phyloP scores from a whole-genome alignment of 306 rosid genomes.

The Heteromeles arbutifolia region DNA sequence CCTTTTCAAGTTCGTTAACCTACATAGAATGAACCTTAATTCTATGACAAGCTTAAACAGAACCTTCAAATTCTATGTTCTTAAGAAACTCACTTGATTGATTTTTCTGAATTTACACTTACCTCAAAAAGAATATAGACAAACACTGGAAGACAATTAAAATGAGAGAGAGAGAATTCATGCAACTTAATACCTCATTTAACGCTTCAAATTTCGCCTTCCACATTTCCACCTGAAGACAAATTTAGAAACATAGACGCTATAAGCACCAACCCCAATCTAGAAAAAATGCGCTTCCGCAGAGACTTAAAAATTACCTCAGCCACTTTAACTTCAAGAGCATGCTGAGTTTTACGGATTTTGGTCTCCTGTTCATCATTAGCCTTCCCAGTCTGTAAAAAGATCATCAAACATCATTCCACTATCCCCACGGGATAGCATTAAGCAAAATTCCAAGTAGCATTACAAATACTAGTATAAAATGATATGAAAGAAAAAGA shows the following conservation, averaged over 20 bases:
- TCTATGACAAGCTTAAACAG: no score
- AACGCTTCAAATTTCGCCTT: conserved; percentile 83
- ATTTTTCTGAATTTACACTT: no score
- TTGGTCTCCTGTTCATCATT: conserved; percentile 60
- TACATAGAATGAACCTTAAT: conserved; percentile 18
- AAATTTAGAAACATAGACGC: not conserved
- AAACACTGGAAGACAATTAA: no score
- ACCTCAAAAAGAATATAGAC: no score
- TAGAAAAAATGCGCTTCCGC: conserved; percentile 13
- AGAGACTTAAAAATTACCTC: conserved; percentile 53
- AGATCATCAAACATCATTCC: conserved; percentile 15
- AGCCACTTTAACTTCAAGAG: conserved; percentile 59
- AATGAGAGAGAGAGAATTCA: not conserved
- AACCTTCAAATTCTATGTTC: no score
- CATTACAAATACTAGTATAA: not conserved
- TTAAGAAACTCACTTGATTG: no score
- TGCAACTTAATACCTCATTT: conserved; percentile 46
- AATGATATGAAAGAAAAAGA: not conserved
- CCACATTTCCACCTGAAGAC: conserved; percentile 72
- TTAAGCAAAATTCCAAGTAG: not conserved
- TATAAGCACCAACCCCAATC: conserved; percentile 23
- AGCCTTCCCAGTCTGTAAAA: conserved; percentile 58
- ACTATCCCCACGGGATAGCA: not conserved
- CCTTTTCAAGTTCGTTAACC: conserved; percentile 55
- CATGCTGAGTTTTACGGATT: conserved; percentile 68